Evolutionary conservation across 2,329 filamentous ascomycete species (phyloP), one percentile per base, ranked within the genome.

Genomic region (Fragosphaeria purpurea): DNA sequence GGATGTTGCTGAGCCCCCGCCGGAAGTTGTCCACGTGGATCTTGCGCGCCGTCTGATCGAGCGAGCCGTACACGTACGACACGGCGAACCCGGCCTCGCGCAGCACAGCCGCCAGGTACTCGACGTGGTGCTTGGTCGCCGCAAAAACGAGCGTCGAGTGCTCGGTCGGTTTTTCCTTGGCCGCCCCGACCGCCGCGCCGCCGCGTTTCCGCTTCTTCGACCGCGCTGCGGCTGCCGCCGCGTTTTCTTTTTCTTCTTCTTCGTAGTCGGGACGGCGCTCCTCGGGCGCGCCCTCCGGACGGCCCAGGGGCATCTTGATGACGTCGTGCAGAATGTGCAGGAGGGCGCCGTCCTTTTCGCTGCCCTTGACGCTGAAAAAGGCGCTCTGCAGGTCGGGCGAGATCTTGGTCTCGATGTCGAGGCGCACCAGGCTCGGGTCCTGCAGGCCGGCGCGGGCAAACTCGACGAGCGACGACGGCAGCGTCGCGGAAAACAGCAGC

Each of bases 41-140:
- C 63, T 90, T 88, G 64, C 93, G 84, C 35, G 93, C 93, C 5
- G 86, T 90, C 63, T 98, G 93, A 61, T 98, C 94, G 10, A 98
- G 74, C 1, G 91, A 88, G 61, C 93, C 93, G 63, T 98, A 98
- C 11, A 88, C 89, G 63, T 95, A 93, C 4, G 93, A 96, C 0
- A 93, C 87, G 2, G 90, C 82, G 63, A 91, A 98, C 2, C 90
- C 91, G 12, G 86, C 82, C 48, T 84, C 72, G 32, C 77, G 76
- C n/a, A 98, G 74, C n/a, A 98, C 69, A 42, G 80, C 79, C 40
- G 86, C 81, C 4, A 98, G 70, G 62, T 97, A 98, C 60, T 98
- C 94, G 48, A 98, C 93, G 62, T 96, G 89, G 67, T 98, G 93
- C 63, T 98, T 97, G 0, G 93, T 97, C 2, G 91, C 87, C 0